Evolutionary conservation across 345 rosid species (phyloP).

Genomic region (Mallotus nudiflorus): DNA sequence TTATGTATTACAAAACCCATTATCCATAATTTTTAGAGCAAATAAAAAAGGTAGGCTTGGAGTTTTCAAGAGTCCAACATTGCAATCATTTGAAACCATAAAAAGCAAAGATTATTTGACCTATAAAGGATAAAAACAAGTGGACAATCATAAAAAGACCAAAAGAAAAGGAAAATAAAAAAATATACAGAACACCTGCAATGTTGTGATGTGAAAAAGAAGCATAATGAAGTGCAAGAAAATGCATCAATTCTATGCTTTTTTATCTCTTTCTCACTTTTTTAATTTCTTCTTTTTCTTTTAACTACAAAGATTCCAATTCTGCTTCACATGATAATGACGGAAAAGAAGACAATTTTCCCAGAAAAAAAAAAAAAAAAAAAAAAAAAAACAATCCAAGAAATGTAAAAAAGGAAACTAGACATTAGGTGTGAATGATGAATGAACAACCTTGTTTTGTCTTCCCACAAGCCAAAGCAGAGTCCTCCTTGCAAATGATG

Average conservation of each 20-base stretch:
- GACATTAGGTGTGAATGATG: slow-evolving; percentile 55
- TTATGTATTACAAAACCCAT: too few relatives aligned
- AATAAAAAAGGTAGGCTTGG: not conserved
- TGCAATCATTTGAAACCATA: not conserved
- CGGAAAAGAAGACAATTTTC: slow-evolving; percentile 4
- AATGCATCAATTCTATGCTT: slow-evolving; percentile 13
- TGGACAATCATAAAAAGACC: not conserved
- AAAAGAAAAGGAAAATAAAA: not conserved
- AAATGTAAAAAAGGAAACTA: slow-evolving; percentile 23
- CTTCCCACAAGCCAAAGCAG: slow-evolving; percentile 86
- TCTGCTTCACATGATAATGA: slow-evolving; percentile 14
- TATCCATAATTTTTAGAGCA: not conserved
- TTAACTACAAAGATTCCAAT: slow-evolving; percentile 25
- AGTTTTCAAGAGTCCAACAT: not conserved
- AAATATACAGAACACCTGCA: not conserved
- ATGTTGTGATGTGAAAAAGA: not conserved
- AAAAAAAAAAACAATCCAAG: slow-evolving; percentile 13
- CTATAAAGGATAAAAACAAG: not conserved
- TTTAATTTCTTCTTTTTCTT: slow-evolving; percentile 13
- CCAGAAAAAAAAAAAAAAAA: slow-evolving; percentile 13
- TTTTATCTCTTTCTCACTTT: slow-evolving; percentile 5
- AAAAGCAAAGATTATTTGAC: not conserved
- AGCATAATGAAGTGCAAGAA: not conserved
- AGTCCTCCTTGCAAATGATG: slow-evolving; percentile 94
- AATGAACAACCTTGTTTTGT: slow-evolving; percentile 92